Conservation (phyloP, 495 filamentous ascomycete species). For the Glonium stellatum region DNA sequence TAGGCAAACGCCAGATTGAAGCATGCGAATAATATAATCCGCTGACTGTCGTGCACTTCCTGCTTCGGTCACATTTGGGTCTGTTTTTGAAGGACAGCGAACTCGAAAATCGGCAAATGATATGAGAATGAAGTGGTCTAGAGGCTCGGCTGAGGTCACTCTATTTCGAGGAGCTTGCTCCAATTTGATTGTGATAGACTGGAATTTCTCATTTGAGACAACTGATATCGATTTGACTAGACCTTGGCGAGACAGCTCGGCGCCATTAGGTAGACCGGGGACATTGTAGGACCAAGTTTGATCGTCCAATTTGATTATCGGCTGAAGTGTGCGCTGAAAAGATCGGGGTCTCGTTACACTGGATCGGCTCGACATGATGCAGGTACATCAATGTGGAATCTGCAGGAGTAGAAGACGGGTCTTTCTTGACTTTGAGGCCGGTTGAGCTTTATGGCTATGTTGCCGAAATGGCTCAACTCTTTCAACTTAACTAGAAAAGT, state of each 20-base stretch:
- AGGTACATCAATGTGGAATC: no score
- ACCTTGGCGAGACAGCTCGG: conserved; percentile 21
- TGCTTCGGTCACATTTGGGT: conserved; percentile 24
- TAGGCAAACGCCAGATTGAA: conserved; percentile 37
- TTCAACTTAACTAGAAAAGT: no score
- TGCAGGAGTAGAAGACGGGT: no score
- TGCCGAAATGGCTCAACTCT: no score
- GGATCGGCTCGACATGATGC: conserved; percentile 4
- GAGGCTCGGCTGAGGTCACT: conserved; percentile 29
- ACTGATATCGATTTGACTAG: conserved; percentile 37
- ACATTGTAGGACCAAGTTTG: conserved; percentile 33
- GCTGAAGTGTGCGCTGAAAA: conserved; percentile 28
- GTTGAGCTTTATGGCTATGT: no score
- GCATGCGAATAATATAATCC: conserved; percentile 40
- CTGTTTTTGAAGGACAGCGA: conserved; percentile 10
- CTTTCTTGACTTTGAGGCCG: no score
- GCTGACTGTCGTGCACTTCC: conserved; percentile 37
- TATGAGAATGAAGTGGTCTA: conserved; percentile 36
- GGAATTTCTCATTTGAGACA: conserved; percentile 28
- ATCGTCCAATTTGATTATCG: conserved; percentile 30
- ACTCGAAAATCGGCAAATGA: conserved; percentile 41
- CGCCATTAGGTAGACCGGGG: conserved; percentile 28
- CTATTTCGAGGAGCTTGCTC: conserved; percentile 34
- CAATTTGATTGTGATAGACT: conserved; percentile 32
- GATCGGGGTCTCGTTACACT: not conserved